A percentile compares a stretch with the other conserved stretches of the same genome.
These are phyloP conservation scores for Trifolium repens DNA, from an alignment of 306 rosid genomes.

Conservation along the genomic window DNA sequence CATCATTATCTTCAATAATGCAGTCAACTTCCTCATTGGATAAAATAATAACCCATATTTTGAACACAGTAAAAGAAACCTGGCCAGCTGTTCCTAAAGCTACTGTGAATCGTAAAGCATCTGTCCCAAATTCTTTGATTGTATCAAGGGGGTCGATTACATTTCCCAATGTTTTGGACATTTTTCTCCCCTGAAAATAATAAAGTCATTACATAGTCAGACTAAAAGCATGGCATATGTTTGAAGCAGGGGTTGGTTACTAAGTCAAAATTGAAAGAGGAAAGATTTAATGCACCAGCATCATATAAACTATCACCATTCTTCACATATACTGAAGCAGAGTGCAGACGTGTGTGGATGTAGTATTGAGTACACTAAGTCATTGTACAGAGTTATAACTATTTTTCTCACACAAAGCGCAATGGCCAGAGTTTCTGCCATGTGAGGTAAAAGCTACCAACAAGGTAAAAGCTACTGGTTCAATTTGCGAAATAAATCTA, in stretches of 20 bases:
- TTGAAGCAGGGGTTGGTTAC: slow-evolving; percentile 9
- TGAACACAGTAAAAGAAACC: slow-evolving; percentile 56
- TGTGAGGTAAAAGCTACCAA: too few relatives aligned
- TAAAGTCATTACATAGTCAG: slow-evolving; percentile 10
- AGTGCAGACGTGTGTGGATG: neutral
- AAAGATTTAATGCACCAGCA: slow-evolving; percentile 20
- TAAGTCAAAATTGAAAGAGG: slow-evolving; percentile 4
- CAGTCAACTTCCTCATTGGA: slow-evolving; percentile 23
- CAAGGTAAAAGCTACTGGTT: neutral
- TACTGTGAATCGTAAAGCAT: slow-evolving; percentile 92
- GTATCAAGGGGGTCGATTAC: slow-evolving; percentile 92
- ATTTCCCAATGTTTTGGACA: slow-evolving; percentile 94
- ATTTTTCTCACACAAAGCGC: neutral
- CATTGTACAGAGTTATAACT: neutral
- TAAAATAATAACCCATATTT: slow-evolving; percentile 17
- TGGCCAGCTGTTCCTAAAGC: slow-evolving; percentile 99
- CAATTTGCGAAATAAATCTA: neutral
- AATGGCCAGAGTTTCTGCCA: too few relatives aligned
- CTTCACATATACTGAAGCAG: neutral
- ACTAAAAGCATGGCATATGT: slow-evolving; percentile 23
- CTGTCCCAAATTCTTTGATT: slow-evolving; percentile 89
- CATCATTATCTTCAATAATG: slow-evolving; percentile 28
- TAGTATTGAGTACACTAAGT: neutral
- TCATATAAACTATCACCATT: neutral
- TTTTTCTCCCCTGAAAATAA: slow-evolving; percentile 82